Evolutionary conservation across 768 basidiomycete genomes (phyloP), one percentile per base, ranked within the genome.

Genomic region (Lentinula detonsa): DNA sequence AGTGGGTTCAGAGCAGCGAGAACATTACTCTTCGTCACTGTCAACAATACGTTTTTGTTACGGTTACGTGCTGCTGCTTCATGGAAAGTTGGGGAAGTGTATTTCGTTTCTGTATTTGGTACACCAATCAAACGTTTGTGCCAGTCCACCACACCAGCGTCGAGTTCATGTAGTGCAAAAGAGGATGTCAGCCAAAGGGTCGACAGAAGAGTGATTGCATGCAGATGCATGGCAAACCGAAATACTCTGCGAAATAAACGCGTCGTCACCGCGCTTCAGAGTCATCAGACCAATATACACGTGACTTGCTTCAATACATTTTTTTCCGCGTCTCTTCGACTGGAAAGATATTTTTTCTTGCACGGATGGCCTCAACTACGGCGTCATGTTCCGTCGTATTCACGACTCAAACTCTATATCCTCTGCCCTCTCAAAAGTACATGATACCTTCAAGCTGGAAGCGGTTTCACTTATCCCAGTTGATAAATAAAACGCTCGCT

Each of bases 391-490:
- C 89, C 0, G 85, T 86, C 39, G 71, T 93, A 2, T 88, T 92
- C 67, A 88, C 85, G 16, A 93, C 92, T 0, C 80, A 86, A 58
- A 85, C 88, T 0, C 75, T 76, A 2, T 92, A 94, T 71, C 79
- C 84, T 10, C 82, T 96, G 11, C 94, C 90, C 0, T 80, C 86
- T 1, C 91, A 95, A 71, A 93, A 93, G 69, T 98, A 93, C 70
- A 87, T 97, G 85, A 88, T 98, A 15, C 96, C 97, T 1, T 79
- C 86, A 1, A 76, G 83, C 72, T 98, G 95, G 95, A 85, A 82
- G 61, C 86, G 96, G n/a, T 98, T 91, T 72, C 96, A 98, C 67
- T 88, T 99, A 35, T 98, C 95, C 1, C 94, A 98, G 63, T 87
- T 98, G 46, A 86, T 99, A 61, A 99, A 99, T 77, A 97, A 97